A percentile compares a stretch with the other conserved stretches of the same genome.
Evolutionary conservation across 2,329 filamentous ascomycete species (phyloP).

Genomic region (Leptoxyphium fumago): DNA sequence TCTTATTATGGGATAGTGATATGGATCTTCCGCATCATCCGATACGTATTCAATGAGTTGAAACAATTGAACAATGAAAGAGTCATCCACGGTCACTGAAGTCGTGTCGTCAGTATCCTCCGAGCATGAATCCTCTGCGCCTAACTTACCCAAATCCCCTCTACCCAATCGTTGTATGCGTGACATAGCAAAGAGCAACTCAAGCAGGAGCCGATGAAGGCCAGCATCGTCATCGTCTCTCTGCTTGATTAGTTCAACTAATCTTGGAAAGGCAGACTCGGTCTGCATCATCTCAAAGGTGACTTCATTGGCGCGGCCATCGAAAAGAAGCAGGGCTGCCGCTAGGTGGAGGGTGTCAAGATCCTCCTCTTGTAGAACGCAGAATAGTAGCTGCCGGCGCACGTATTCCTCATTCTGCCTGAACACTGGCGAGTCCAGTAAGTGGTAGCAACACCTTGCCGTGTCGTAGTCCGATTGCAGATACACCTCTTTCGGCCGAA

Average conservation of each 20-base stretch:
- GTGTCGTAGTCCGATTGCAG: slow-evolving; percentile 66
- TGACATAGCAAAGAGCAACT: slow-evolving; percentile 92
- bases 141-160: slow-evolving; percentile 53
- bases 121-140: neutral
- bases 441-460: slow-evolving; percentile 61
- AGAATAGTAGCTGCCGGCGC: slow-evolving; percentile 82
- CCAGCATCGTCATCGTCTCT: slow-evolving; percentile 48
- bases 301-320: slow-evolving; percentile 63
- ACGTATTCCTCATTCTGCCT: slow-evolving; percentile 66
- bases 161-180: slow-evolving; percentile 68
- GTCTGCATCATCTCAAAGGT: slow-evolving; percentile 78
- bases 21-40: slow-evolving; percentile 78
- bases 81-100: slow-evolving; percentile 49
- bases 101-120: neutral
- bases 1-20: slow-evolving; percentile 88
- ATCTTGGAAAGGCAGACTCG: slow-evolving; percentile 67
- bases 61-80: slow-evolving; percentile 72
- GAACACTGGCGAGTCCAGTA: slow-evolving; percentile 66
- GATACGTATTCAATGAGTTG: slow-evolving; percentile 76
- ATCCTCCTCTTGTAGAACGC: slow-evolving; percentile 81
- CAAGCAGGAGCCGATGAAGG: slow-evolving; percentile 67
- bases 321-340: slow-evolving; percentile 69
- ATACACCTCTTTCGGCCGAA: slow-evolving; percentile 43
- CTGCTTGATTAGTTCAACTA: slow-evolving; percentile 66
- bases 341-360: slow-evolving; percentile 65